These are phyloP conservation scores for Simplicillium sp. DNA, from an alignment of 2,329 filamentous ascomycete species.

Conservation along the genomic window DNA sequence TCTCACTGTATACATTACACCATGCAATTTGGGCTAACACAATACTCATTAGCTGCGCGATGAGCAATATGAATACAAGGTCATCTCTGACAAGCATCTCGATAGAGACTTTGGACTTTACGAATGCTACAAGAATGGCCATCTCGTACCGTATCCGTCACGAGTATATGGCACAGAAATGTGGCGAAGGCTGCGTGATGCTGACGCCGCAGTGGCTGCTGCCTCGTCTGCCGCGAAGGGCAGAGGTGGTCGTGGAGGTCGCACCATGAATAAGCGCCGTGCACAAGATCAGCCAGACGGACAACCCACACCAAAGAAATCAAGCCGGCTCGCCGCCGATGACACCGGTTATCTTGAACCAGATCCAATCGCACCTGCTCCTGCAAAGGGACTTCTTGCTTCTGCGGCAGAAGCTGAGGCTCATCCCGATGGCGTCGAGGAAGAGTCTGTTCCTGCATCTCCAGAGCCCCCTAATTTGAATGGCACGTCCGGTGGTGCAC, in stretches of 20 bases:
- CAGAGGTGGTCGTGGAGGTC: constrained; percentile 22
- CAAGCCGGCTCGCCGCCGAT: constrained; percentile 22
- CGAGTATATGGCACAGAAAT: constrained; percentile 31
- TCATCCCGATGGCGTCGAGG: constrained; percentile 21
- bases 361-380: constrained; percentile 16
- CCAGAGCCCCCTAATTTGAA: constrained; percentile 21
- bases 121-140: constrained; percentile 27
- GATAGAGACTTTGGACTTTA: constrained; percentile 33
- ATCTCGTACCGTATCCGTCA: constrained; percentile 35
- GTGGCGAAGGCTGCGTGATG: constrained; percentile 26
- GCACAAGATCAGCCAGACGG: constrained; percentile 39
- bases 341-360: constrained; percentile 16
- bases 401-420: constrained; percentile 26
- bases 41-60: constrained; percentile 26
- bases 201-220: constrained; percentile 25
- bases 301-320: constrained; percentile 39
- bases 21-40: constrained; percentile 11
- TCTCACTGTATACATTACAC: constrained; percentile 11
- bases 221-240: constrained; percentile 14
- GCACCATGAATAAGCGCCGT: constrained; percentile 35
- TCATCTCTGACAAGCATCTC: constrained; percentile 33
- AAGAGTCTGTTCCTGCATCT: constrained; percentile 24
- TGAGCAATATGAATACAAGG: constrained; percentile 33
- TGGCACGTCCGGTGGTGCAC: constrained; percentile 13
- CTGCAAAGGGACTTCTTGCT: constrained; percentile 28